These are phyloP conservation scores for Colletotrichum sp. DNA, from an alignment of 2,329 filamentous ascomycete species.

Conservation along the genomic window DNA sequence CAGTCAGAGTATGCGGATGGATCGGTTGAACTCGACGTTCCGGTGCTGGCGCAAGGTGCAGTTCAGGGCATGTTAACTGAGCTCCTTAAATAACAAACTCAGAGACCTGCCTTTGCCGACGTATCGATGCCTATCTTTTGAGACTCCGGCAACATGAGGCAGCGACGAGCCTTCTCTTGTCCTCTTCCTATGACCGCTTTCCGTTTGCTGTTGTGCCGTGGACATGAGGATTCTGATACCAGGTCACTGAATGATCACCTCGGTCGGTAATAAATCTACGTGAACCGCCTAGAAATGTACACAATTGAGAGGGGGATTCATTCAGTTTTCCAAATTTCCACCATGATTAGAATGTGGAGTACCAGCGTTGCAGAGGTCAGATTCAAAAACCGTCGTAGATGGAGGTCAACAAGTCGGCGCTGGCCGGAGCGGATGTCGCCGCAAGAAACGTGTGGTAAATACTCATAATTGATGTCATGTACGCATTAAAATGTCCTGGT, in stretches of 20 bases:
- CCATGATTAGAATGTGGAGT: neutral
- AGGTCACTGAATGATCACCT: neutral
- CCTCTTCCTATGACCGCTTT: neutral
- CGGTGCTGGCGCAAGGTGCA: too few relatives aligned
- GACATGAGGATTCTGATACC: neutral
- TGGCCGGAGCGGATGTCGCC: neutral
- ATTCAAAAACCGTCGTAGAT: neutral
- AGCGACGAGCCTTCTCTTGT: neutral
- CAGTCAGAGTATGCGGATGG: too few relatives aligned
- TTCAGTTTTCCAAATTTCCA: neutral
- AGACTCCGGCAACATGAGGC: neutral
- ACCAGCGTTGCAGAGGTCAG: neutral
- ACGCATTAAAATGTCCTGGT: neutral
- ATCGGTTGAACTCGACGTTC: too few relatives aligned
- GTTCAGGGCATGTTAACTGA: neutral
- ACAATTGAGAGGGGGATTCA: neutral
- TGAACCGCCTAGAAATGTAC: neutral
- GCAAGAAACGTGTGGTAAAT: neutral
- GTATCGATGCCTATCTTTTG: neutral
- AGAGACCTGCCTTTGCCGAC: neutral
- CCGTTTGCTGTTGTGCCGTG: neutral
- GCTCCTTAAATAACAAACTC: neutral
- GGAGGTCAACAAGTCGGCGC: neutral
- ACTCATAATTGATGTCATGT: neutral
- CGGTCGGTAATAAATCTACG: neutral